Conservation (phyloP, 2,329 filamentous ascomycete genomes). For the Harringtonia lauricola region DNA sequence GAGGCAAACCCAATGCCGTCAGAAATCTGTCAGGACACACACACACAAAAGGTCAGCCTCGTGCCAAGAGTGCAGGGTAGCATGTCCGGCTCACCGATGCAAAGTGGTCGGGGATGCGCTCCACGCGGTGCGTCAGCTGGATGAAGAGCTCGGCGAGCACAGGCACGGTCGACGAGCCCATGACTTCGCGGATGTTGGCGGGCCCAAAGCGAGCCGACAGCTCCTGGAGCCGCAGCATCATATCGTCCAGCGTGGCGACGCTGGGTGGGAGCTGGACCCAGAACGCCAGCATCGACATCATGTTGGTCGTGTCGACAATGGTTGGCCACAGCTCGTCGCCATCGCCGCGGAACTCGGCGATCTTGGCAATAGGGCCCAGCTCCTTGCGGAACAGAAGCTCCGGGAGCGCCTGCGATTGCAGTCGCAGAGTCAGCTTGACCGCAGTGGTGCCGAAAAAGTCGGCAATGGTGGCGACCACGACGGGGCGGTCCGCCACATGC, state of each 20-base stretch:
- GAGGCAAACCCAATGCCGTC: slow-evolving; percentile 4
- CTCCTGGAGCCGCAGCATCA: slow-evolving; percentile 9
- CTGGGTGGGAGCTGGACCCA: slow-evolving; percentile 10
- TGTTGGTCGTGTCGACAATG: slow-evolving; percentile 44
- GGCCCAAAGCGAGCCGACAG: slow-evolving; percentile 8
- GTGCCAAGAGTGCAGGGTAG: too few relatives aligned
- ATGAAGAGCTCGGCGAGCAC: slow-evolving; percentile 13
- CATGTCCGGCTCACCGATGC: slow-evolving; percentile 3
- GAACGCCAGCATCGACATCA: slow-evolving; percentile 43
- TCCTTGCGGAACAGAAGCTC: slow-evolving; percentile 71
- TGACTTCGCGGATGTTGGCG: slow-evolving; percentile 10
- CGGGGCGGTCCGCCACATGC: slow-evolving; percentile 69
- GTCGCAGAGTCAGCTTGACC: slow-evolving; percentile 59
- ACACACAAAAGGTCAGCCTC: not conserved
- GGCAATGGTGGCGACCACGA: slow-evolving; percentile 68
- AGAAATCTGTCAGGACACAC: not conserved
- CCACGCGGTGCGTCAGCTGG: slow-evolving; percentile 4
- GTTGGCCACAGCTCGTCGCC: slow-evolving; percentile 43
- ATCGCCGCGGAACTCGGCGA: slow-evolving; percentile 68
- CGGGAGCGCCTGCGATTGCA: slow-evolving; percentile 74
- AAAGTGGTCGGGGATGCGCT: slow-evolving; percentile 5
- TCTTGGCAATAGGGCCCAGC: slow-evolving; percentile 54
- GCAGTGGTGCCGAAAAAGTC: slow-evolving; percentile 71
- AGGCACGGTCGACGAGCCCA: slow-evolving; percentile 8
- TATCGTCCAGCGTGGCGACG: slow-evolving; percentile 8